Evolutionary conservation across 1,139 yeast genomes (phyloP).

Genomic region (Diutina ranongensis): DNA sequence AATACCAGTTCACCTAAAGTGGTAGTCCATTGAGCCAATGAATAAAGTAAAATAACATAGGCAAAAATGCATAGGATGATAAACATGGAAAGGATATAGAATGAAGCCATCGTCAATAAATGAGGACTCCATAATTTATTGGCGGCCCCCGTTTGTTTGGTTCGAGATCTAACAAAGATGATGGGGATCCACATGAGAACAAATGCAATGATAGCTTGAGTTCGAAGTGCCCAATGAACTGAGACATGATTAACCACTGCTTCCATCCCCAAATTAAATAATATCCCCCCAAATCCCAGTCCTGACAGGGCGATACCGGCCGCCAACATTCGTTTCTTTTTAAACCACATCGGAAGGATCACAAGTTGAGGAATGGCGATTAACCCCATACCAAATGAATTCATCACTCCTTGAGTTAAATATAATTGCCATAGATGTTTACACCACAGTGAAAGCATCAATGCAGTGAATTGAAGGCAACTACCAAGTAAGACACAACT

Average conservation of each 20-base stretch:
- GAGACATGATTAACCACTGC: conserved; percentile 17
- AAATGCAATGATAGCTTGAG: conserved; percentile 25
- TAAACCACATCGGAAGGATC: conserved; percentile 12
- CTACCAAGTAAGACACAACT: conserved; percentile 29
- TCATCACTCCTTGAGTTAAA: conserved; percentile 40
- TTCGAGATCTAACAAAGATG: conserved; percentile 16
- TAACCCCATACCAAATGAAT: conserved; percentile 37
- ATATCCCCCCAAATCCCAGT: conserved; percentile 52
- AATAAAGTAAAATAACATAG: conserved; percentile 27
- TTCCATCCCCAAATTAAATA: conserved; percentile 29
- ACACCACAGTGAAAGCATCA: conserved; percentile 43
- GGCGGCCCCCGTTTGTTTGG: conserved; percentile 14
- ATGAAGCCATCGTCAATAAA: conserved; percentile 19
- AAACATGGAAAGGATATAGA: conserved; percentile 17
- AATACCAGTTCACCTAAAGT: conserved; percentile 25
- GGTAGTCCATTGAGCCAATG: conserved; percentile 21
- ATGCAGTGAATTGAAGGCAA: conserved; percentile 36
- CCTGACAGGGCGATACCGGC: conserved; percentile 47
- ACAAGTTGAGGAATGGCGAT: conserved; percentile 25
- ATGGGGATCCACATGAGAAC: conserved; percentile 20
- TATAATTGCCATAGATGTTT: conserved; percentile 40
- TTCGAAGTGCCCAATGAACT: conserved; percentile 34
- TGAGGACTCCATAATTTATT: conserved; percentile 14
- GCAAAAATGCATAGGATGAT: conserved; percentile 16
- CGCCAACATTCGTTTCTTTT: conserved; percentile 10